Evolutionary conservation across 805 yeast genomes (phyloP).

Genomic region (Monosporozyma aerobia): DNA sequence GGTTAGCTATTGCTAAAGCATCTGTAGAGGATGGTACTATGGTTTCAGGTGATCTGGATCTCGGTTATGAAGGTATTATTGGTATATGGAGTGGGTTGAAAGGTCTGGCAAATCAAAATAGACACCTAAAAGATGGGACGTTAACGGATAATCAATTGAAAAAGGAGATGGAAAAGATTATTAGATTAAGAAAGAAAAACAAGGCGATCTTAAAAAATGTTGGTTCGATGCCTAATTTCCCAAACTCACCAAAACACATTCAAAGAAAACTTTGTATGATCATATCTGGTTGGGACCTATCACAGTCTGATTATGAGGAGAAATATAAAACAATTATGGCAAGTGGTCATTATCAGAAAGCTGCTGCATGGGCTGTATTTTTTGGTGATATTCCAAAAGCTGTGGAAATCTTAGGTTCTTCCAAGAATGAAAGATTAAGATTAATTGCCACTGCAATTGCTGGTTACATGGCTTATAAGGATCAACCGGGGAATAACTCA

Average conservation of each 20-base stretch:
- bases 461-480: slow-evolving; percentile 51
- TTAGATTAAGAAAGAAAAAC: slow-evolving; percentile 34
- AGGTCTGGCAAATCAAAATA: slow-evolving; percentile 40
- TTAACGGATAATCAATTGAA: slow-evolving; percentile 28
- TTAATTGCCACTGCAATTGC: slow-evolving; percentile 91
- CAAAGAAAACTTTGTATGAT: slow-evolving; percentile 73
- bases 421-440: slow-evolving; percentile 59
- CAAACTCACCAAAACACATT: slow-evolving; percentile 34
- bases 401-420: slow-evolving; percentile 64
- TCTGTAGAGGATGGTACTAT: slow-evolving; percentile 57
- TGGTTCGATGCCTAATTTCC: slow-evolving; percentile 12
- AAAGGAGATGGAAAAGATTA: slow-evolving; percentile 28
- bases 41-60: slow-evolving; percentile 61
- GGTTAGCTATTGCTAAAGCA: slow-evolving; percentile 69
- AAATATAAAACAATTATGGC: slow-evolving; percentile 48
- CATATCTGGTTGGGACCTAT: slow-evolving; percentile 86
- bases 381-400: slow-evolving; percentile 82
- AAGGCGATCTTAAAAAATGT: slow-evolving; percentile 18
- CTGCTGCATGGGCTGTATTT: slow-evolving; percentile 97
- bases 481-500: slow-evolving; percentile 46
- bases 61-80: slow-evolving; percentile 79
- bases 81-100: slow-evolving; percentile 82
- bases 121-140: slow-evolving; percentile 31
- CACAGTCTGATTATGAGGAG: slow-evolving; percentile 63
- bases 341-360: slow-evolving; percentile 65